phyloP scores from a whole-genome alignment of 805 yeast species.

The Saturnispora besseyi region DNA sequence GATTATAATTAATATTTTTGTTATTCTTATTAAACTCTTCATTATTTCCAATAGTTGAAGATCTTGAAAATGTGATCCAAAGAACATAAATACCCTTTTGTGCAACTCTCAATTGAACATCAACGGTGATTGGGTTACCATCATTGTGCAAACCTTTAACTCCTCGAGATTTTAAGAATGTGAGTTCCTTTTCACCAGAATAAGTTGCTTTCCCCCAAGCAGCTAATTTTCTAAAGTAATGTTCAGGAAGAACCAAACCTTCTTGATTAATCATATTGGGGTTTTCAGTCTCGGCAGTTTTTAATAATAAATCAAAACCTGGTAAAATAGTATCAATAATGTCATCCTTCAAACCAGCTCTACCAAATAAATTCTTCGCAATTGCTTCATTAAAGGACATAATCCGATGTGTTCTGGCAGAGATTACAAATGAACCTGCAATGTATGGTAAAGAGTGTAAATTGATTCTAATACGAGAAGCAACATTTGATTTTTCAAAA shows the following conservation, averaged over 20 bases:
- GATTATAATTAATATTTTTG: background rate
- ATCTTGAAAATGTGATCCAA: constrained; percentile 82
- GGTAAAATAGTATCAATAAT: constrained; percentile 56
- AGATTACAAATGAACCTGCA: constrained; percentile 74
- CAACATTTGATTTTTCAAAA: background rate
- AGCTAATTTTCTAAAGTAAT: constrained; percentile 66
- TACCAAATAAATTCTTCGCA: constrained; percentile 70
- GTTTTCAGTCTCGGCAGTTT: constrained; percentile 33
- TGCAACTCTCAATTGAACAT: constrained; percentile 72
- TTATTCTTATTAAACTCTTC: background rate
- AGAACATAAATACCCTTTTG: constrained; percentile 49
- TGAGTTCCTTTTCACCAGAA: constrained; percentile 36
- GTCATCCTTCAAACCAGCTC: constrained; percentile 39
- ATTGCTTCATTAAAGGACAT: constrained; percentile 75
- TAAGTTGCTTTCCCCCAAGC: constrained; percentile 30
- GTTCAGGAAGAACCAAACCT: constrained; percentile 86
- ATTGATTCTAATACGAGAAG: constrained; percentile 42
- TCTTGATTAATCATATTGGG: constrained; percentile 34
- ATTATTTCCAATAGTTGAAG: constrained; percentile 4
- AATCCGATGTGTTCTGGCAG: constrained; percentile 40
- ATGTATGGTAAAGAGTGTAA: constrained; percentile 76
- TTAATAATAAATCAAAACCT: constrained; percentile 41
- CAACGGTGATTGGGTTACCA: constrained; percentile 58
- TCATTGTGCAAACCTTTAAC: constrained; percentile 61
- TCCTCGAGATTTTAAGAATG: constrained; percentile 57